phyloP scores from a whole-genome alignment of 805 yeast species.

The Saccharomycopsis sp. region DNA sequence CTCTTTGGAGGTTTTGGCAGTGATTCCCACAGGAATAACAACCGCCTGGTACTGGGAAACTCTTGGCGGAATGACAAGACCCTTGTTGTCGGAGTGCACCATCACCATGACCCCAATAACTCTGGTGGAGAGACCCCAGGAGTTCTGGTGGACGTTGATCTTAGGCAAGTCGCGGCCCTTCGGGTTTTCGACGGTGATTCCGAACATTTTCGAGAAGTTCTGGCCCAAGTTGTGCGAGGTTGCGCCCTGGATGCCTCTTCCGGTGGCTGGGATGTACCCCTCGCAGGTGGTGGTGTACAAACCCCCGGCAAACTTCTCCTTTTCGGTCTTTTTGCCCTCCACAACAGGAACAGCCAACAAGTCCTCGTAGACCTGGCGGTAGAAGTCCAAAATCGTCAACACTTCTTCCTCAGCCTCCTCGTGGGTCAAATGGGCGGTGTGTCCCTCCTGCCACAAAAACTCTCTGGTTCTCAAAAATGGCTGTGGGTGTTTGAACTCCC shows the following conservation, averaged over 20 bases:
- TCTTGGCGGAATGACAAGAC: conserved; percentile 95
- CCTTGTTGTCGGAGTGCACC: conserved; percentile 98
- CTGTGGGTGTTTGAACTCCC: conserved; percentile 99
- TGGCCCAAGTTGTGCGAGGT: conserved; percentile 97
- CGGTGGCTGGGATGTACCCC: conserved; percentile 96
- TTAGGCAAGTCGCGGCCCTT: conserved; percentile 83
- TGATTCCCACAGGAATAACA: conserved; percentile 91
- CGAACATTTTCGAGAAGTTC: conserved; percentile 98
- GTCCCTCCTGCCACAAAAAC: conserved; percentile 99
- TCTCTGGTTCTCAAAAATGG: conserved; percentile 98
- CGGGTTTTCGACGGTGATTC: conserved; percentile 92
- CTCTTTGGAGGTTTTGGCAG: conserved; percentile 76
- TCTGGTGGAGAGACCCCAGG: conserved; percentile 99
- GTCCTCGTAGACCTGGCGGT: conserved; percentile 80
- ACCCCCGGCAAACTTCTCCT: conserved; percentile 98
- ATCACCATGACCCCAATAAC: conserved; percentile 99
- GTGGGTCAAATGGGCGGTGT: conserved; percentile 87
- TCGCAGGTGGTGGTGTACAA: conserved; percentile 91
- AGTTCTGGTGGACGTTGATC: conserved; percentile 88
- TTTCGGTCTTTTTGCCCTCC: conserved; percentile 92
- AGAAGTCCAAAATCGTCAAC: conserved; percentile 74
- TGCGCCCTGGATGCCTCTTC: conserved; percentile 99
- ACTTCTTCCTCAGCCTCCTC: conserved; percentile 84
- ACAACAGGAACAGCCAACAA: conserved; percentile 95
- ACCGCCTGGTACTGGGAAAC: conserved; percentile 91